Base-by-base conservation (phyloP, 257 asterid species). In the Fraxinus excelsior region DNA sequence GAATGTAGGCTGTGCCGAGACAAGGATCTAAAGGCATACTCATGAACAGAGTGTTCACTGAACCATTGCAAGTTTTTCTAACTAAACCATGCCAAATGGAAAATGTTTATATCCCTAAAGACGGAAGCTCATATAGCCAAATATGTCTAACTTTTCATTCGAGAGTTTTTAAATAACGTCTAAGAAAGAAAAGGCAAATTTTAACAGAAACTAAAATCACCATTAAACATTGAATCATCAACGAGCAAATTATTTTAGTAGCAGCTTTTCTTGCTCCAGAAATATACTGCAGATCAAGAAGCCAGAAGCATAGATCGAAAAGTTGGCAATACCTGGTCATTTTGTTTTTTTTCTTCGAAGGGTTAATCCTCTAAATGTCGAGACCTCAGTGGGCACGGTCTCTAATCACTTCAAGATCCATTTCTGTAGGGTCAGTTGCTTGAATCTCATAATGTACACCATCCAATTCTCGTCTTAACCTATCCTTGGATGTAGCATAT, bases 391-490 rank as follows among this genome's bases (percentile, higher is more conserved):
- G 80, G 21, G 87, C 88, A 8, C 88, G 82, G 21, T 86, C 88
- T 73, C 37, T 82, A 82, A 86, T 86, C 19, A 86, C 90, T 53
- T 79, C 76, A 46, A 87, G 87, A 66, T 87, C 87, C 88, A 84
- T 84, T 70, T 84, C 90, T 1, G 86, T 78, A 1, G 87, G 85
- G 14, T 87, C 90, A 5, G 90, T 87, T 0, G 90, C 90, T 74
- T 87, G 90, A 71, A 87, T 84, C 77, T 84, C 88, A 14, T 84
- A 84, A 71, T 86, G 88, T 73, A 87, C 74, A 0, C 87, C 88
- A 40, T 84, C 88, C 77, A 86, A 21, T 11, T 72, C 85, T 73
- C 82, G 66, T 74, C 67, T 84, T 73, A 86, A 78, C 73, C 86
- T 82, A 67, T 66, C 69, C 65, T 82, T 87, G 1, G 85, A 82